A percentile compares a stretch with the other conserved stretches of the same genome.
Evolutionary conservation across 345 rosid species (phyloP).

Genomic region (Citrus glauca): DNA sequence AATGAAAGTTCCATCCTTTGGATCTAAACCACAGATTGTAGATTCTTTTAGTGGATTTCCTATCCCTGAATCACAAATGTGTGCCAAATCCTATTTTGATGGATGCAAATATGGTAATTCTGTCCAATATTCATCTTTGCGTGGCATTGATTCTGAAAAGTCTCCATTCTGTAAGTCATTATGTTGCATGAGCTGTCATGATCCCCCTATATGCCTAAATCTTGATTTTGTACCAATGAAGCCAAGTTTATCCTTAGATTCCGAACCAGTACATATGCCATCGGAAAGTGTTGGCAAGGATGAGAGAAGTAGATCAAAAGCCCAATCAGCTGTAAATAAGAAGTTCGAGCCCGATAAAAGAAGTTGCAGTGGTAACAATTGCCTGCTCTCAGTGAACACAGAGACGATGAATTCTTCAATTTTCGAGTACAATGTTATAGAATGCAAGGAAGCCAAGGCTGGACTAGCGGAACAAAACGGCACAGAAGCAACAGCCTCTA

Average conservation of each 20-base stretch:
- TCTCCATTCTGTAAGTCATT: slow-evolving; percentile 18
- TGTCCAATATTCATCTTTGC: slow-evolving; percentile 17
- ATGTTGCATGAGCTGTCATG: slow-evolving; percentile 10
- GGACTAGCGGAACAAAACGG: neutral
- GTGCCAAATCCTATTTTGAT: slow-evolving; percentile 13
- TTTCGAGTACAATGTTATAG: slow-evolving; percentile 17
- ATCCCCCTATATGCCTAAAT: slow-evolving; percentile 29
- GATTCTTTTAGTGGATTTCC: slow-evolving; percentile 20
- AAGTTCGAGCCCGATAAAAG: slow-evolving; percentile 19
- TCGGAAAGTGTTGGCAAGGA: slow-evolving; percentile 28
- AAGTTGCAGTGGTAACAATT: neutral
- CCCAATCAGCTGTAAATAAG: slow-evolving; percentile 17
- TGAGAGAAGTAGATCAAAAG: slow-evolving; percentile 21
- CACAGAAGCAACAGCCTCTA: slow-evolving; percentile 12
- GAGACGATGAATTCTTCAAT: slow-evolving; percentile 16
- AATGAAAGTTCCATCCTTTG: slow-evolving; percentile 16
- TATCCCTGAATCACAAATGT: slow-evolving; percentile 12
- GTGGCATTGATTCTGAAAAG: slow-evolving; percentile 19
- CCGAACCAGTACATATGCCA: slow-evolving; percentile 13
- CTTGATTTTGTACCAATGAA: slow-evolving; percentile 25
- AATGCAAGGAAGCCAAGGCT: slow-evolving; percentile 24
- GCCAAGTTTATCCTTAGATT: slow-evolving; percentile 26
- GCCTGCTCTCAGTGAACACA: slow-evolving; percentile 21
- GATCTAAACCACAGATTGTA: slow-evolving; percentile 19
- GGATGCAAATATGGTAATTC: slow-evolving; percentile 10